Conservation (phyloP, 148 eudicot species). For the Spergularia bocconei region DNA sequence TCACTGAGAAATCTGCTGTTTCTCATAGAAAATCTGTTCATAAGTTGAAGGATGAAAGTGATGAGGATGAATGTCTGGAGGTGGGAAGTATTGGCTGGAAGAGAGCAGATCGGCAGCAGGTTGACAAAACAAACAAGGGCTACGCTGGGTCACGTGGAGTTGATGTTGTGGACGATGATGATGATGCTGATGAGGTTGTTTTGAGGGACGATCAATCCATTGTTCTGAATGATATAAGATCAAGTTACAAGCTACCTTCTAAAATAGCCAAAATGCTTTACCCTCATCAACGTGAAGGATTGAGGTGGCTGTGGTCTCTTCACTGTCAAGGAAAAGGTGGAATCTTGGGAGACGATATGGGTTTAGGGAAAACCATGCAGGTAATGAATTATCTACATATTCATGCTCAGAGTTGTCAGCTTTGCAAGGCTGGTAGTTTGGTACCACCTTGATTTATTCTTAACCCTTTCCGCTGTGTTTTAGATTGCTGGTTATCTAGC, state of each 20-base stretch:
- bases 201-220: slow-evolving; percentile 33
- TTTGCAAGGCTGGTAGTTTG: not conserved
- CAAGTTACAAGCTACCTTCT: slow-evolving; percentile 48
- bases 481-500: slow-evolving; percentile 88
- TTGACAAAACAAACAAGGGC: slow-evolving; percentile 24
- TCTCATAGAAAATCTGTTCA: slow-evolving; percentile 20
- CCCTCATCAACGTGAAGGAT: slow-evolving; percentile 95
- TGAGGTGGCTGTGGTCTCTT: slow-evolving; percentile 98
- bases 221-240: slow-evolving; percentile 46
- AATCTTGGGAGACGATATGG: slow-evolving; percentile 98
- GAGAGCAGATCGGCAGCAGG: slow-evolving; percentile 25
- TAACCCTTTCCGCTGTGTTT: slow-evolving; percentile 8
- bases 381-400: slow-evolving; percentile 34
- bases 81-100: slow-evolving; percentile 33
- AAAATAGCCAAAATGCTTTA: slow-evolving; percentile 75
- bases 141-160: slow-evolving; percentile 38
- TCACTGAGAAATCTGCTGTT: slow-evolving; percentile 22
- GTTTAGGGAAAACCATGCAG: slow-evolving; percentile 99
- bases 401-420: slow-evolving; percentile 4
- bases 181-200: slow-evolving; percentile 33
- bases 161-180: slow-evolving; percentile 31
- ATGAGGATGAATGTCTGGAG: slow-evolving; percentile 55
- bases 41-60: slow-evolving; percentile 23
- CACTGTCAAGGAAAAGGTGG: slow-evolving; percentile 95
- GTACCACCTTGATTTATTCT: slow-evolving; percentile 12